A percentile compares a stretch with the other conserved stretches of the same genome.
These are phyloP conservation scores for Oryza meridionalis DNA, from an alignment of 176 grass and related monocot species.

Conservation along the genomic window DNA sequence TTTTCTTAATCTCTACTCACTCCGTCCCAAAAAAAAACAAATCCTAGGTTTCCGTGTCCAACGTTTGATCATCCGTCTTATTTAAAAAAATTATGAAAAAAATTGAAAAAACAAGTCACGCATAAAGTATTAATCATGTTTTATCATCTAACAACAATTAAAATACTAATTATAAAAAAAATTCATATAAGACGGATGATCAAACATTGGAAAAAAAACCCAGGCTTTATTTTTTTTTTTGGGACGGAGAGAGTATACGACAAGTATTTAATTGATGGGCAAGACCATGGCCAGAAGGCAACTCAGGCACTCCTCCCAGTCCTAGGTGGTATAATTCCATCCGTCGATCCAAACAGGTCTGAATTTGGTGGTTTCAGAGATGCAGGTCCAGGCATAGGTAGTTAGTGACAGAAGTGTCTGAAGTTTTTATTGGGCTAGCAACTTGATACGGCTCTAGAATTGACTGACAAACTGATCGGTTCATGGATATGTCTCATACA, in stretches of 20 bases:
- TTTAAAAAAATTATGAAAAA: too few relatives aligned
- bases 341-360: neutral
- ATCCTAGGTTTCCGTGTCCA: too few relatives aligned
- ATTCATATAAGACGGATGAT: too few relatives aligned
- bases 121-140: too few relatives aligned
- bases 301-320: neutral
- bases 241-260: too few relatives aligned
- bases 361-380: neutral
- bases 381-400: neutral
- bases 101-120: too few relatives aligned
- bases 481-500: neutral
- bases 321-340: neutral
- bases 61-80: too few relatives aligned
- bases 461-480: neutral
- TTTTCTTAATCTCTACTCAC: neutral
- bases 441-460: neutral
- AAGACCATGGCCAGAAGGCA: neutral
- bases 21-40: too few relatives aligned
- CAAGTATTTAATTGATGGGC: neutral
- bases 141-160: too few relatives aligned
- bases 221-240: too few relatives aligned
- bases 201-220: too few relatives aligned
- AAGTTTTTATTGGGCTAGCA: conserved; percentile 5
- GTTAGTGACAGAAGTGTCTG: neutral
- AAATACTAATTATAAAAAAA: too few relatives aligned